Evolutionary conservation across 140 eudicot species (phyloP).

Genomic region (Stevia rebaudiana): DNA sequence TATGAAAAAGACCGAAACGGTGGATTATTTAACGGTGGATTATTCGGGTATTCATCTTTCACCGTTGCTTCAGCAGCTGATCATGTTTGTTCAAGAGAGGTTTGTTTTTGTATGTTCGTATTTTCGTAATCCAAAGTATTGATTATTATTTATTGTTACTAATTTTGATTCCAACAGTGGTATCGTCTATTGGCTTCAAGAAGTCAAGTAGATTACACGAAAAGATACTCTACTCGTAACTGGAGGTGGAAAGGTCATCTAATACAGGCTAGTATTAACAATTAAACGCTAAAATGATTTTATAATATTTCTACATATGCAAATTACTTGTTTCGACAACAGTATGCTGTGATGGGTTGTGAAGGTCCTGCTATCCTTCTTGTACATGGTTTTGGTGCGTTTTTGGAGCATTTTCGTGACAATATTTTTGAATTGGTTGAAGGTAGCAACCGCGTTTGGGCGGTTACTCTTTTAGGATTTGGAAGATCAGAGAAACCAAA

Average conservation of each 20-base stretch:
- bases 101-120: too few species aligned
- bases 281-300: constrained; percentile 6
- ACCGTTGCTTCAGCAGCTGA: constrained; percentile 61
- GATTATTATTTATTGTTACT: not conserved
- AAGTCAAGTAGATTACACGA: constrained; percentile 35
- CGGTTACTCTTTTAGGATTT: constrained; percentile 79
- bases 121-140: too few species aligned
- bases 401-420: constrained; percentile 87
- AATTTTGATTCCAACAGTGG: constrained; percentile 53
- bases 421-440: constrained; percentile 57
- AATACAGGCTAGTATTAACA: constrained; percentile 53
- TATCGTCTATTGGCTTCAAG: constrained; percentile 72
- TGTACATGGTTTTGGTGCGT: constrained; percentile 97
- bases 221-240: constrained; percentile 37
- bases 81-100: constrained; percentile 81
- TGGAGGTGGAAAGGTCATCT: constrained; percentile 93
- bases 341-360: constrained; percentile 75
- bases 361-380: constrained; percentile 86
- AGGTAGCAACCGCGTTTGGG: constrained; percentile 79
- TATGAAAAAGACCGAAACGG: constrained; percentile 87
- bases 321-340: constrained; percentile 18
- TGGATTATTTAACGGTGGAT: constrained; percentile 84
- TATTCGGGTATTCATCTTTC: constrained; percentile 78
- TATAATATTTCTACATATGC: constrained; percentile 7
- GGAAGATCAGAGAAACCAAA: constrained; percentile 96